phyloP scores from a whole-genome alignment of 257 asterid genomes.

The Solanum pinnatisectum region DNA sequence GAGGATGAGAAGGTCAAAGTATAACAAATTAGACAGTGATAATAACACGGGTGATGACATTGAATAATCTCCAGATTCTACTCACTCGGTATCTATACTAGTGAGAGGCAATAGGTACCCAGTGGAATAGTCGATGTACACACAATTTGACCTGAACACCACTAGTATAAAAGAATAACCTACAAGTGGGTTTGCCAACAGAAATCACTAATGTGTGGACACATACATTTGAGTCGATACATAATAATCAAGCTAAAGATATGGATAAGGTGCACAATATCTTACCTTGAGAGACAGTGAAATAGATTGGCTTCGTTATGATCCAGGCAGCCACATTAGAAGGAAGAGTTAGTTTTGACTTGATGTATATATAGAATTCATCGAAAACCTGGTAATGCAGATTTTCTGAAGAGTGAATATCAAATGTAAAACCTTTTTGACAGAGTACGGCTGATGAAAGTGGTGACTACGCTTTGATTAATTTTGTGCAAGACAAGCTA shows the following conservation, averaged over 20 bases:
- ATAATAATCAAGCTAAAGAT: constrained; percentile 45
- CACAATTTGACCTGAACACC: background rate
- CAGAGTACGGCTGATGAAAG: background rate
- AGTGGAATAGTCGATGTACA: background rate
- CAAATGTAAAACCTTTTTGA: background rate
- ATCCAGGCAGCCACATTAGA: background rate
- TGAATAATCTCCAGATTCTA: background rate
- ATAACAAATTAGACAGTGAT: constrained; percentile 48
- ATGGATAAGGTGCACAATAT: constrained; percentile 36
- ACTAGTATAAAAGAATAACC: constrained; percentile 23
- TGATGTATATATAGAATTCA: background rate
- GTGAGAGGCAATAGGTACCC: background rate
- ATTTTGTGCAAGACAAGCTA: background rate
- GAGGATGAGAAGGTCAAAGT: constrained; percentile 48
- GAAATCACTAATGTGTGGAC: constrained; percentile 66
- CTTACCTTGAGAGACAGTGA: constrained; percentile 21
- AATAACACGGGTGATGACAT: constrained; percentile 63
- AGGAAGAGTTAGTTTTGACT: background rate
- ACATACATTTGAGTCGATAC: constrained; percentile 61
- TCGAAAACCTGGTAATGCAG: background rate
- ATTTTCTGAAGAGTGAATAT: background rate
- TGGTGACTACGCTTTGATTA: background rate
- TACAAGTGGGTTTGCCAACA: constrained; percentile 83
- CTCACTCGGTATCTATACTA: background rate
- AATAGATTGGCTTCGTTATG: background rate